Conservation (phyloP, 2,329 filamentous ascomycete species). For the Dactylellina leptospora region DNA sequence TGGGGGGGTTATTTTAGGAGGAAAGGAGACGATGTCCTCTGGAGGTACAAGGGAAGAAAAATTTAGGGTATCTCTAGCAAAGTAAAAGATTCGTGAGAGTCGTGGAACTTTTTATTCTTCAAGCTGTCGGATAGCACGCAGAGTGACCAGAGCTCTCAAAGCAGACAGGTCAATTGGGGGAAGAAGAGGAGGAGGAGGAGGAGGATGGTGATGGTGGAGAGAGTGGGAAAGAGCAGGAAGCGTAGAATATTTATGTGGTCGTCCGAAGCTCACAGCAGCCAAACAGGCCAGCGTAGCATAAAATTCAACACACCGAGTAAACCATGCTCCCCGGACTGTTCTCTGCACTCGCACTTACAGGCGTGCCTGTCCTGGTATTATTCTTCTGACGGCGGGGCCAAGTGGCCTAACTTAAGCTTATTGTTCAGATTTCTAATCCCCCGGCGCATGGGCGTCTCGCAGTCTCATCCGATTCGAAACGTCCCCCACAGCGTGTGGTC, state of each 20-base stretch:
- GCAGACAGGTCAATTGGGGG: conserved; percentile 54
- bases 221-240: conserved; percentile 54
- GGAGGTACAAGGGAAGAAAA: conserved; percentile 9
- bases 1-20: conserved; percentile 15
- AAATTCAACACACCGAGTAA: no score
- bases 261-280: not conserved
- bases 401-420: conserved; percentile 46
- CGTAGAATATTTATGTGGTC: conserved; percentile 47
- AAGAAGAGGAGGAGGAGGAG: conserved; percentile 14
- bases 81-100: conserved; percentile 37
- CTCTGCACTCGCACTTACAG: no score
- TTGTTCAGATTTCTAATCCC: conserved; percentile 14
- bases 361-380: no score
- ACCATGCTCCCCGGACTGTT: not conserved
- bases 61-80: conserved; percentile 36
- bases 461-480: no score
- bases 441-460: no score
- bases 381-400: not conserved
- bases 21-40: no score
- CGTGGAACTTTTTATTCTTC: no score
- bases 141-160: conserved; percentile 58
- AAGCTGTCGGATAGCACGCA: conserved; percentile 57
- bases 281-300: conserved; percentile 53
- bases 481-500: not conserved
- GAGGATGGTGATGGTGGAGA: not conserved